Percentiles rank a stretch among this genome's conserved stretches.
Evolutionary conservation across 192 early-diverging fungal genomes (phyloP).

Genomic region (Umbelopsis sp.): DNA sequence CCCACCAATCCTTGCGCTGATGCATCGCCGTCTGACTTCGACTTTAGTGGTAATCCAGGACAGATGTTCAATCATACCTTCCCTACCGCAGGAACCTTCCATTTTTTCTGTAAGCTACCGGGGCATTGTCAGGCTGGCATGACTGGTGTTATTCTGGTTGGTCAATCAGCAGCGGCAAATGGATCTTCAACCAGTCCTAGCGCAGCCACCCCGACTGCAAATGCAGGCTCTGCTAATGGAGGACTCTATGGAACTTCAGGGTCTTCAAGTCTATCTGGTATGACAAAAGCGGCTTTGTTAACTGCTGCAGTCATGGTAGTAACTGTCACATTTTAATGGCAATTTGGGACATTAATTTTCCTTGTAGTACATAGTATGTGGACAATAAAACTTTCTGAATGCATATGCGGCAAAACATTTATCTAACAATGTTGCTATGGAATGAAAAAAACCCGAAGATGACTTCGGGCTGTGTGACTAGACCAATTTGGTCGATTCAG

Average conservation of each 20-base stretch:
- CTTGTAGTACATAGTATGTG: no score
- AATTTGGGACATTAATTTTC: no score
- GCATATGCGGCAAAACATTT: no score
- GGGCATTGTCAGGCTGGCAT: slow-evolving; percentile 15
- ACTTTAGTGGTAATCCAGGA: slow-evolving; percentile 14
- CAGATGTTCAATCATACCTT: slow-evolving; percentile 10
- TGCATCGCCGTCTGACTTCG: slow-evolving; percentile 2
- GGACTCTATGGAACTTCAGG: neutral
- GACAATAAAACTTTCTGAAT: neutral
- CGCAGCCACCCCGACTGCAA: neutral
- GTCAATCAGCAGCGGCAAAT: neutral
- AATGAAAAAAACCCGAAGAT: no score
- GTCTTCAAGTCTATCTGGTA: neutral
- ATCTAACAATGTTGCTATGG: no score
- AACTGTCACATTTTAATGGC: neutral
- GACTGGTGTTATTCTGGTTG: slow-evolving; percentile 16
- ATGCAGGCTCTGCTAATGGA: neutral
- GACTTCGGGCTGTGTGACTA: no score
- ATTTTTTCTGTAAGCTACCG: slow-evolving; percentile 3
- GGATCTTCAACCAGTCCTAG: neutral
- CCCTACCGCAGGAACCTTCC: slow-evolving; percentile 10
- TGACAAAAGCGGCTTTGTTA: neutral
- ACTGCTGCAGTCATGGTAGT: neutral
- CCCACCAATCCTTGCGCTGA: neutral
- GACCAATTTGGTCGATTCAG: no score